Evolutionary conservation across 495 filamentous ascomycete species (phyloP), one percentile per base, ranked within the genome.

Genomic region (Peziza echinospora): DNA sequence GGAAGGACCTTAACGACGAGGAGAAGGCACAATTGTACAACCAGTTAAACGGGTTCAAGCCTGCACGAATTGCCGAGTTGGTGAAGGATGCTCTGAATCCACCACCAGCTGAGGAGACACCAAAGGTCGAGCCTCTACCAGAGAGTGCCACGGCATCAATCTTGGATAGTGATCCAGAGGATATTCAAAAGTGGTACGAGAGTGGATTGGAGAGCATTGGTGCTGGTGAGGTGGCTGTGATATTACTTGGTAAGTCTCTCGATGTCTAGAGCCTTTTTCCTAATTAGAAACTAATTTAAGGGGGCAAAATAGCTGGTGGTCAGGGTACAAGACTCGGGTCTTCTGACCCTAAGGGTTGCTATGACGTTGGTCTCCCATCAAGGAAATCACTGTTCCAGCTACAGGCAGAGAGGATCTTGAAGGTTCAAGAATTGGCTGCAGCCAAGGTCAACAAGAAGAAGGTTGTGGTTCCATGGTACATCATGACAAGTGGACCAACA

Each of bases 401-500:
- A 47, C 91, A 96, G 64, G 89, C 80, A 13, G 83, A 99, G 74
- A 67, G 91, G 39, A 99, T 99, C 55, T 64, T 66, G 48, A 86
- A 82, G 67, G 64, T 93, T n/a, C 82, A 96, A 63, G 59, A 73
- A 46, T 65, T 96, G 47, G 85, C 85, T n/a, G 66, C 72, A 46
- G 77, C 81, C 67, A 68, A 72, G 49, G 70, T 76, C 43, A 71
- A 72, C 16, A 76, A 75, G 49, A 61, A 66, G 52, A 69, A 72
- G 48, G 78, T 81, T 24, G 71, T 78, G 6, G 77, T 99, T 24
- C 91, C 89, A 5, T 99, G 89, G 89, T 99, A 96, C 66, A 80
- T 99, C 58, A 99, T 99, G 89, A 99, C 89, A 50, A 92, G 84
- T 54, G 89, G 89, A 8, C 91, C 89, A n/a, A 99, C 89, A 10